Conservation (phyloP, 176 grass and related monocot genomes). For the Neostapfia colusana region DNA sequence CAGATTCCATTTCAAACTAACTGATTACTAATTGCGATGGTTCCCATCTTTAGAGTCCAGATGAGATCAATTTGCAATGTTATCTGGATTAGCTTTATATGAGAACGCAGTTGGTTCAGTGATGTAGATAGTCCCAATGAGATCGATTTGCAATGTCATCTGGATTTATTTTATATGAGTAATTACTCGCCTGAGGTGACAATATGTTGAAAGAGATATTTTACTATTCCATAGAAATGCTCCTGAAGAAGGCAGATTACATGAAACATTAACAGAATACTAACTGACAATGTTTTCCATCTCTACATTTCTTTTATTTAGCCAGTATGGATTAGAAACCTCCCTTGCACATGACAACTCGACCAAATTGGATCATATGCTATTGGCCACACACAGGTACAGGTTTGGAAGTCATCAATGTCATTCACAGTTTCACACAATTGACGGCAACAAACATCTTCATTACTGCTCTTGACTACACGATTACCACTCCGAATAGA, state of each 20-base stretch:
- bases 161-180: background rate
- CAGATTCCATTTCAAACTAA: background rate
- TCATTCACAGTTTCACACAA: conserved; percentile 1
- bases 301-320: background rate
- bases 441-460: background rate
- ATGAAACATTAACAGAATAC: background rate
- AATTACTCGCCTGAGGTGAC: background rate
- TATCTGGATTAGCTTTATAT: background rate
- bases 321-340: background rate
- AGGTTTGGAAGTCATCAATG: background rate
- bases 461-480: background rate
- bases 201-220: background rate
- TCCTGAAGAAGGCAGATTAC: background rate
- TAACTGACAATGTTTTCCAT: background rate
- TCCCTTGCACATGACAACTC: background rate
- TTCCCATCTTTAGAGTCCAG: background rate
- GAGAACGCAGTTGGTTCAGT: too few species aligned
- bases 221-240: background rate
- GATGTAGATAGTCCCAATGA: background rate
- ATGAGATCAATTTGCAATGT: background rate
- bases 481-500: background rate
- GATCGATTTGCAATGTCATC: background rate
- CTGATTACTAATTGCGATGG: background rate
- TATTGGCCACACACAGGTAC: background rate
- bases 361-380: background rate